Evolutionary conservation across 805 yeast species (phyloP).

Genomic region (Candida peoriensis): DNA sequence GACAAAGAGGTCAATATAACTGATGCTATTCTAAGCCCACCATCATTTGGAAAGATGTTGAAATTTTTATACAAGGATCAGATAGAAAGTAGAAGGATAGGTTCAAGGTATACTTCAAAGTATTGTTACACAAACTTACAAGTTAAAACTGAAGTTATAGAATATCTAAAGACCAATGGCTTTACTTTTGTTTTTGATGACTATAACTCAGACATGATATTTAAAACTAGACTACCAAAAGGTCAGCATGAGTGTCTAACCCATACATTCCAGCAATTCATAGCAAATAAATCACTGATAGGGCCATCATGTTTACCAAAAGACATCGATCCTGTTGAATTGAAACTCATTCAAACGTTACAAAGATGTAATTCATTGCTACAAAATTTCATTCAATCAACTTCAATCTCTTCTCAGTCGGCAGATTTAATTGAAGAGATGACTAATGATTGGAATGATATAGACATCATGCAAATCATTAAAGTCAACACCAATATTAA

Average conservation of each 20-base stretch:
- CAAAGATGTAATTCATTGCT: too few species aligned
- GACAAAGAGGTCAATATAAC: conserved; percentile 27
- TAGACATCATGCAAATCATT: conserved; percentile 4
- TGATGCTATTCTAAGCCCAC: too few species aligned
- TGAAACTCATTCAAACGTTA: too few species aligned
- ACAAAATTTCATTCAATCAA: conserved; percentile 7
- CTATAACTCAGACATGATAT: too few species aligned
- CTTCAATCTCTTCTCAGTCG: too few species aligned
- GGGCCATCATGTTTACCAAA: too few species aligned
- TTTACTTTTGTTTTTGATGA: too few species aligned
- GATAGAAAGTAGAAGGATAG: conserved; percentile 71
- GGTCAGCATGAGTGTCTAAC: too few species aligned
- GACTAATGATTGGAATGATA: conserved; percentile 12
- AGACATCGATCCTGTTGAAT: too few species aligned
- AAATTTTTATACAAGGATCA: conserved; percentile 53
- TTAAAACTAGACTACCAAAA: too few species aligned
- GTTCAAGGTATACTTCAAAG: conserved; percentile 75
- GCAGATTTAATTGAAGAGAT: conserved; percentile 7
- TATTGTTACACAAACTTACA: conserved; percentile 52
- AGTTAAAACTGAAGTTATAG: conserved; percentile 1
- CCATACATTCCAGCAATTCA: too few species aligned
- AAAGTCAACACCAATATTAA: conserved; percentile 1
- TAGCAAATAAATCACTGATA: too few species aligned
- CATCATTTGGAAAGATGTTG: conserved; percentile 76
- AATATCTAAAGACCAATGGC: background rate